Evolutionary conservation across 2,329 filamentous ascomycete genomes (phyloP), one percentile per base, ranked within the genome.

Genomic region (Fusarium concolor): DNA sequence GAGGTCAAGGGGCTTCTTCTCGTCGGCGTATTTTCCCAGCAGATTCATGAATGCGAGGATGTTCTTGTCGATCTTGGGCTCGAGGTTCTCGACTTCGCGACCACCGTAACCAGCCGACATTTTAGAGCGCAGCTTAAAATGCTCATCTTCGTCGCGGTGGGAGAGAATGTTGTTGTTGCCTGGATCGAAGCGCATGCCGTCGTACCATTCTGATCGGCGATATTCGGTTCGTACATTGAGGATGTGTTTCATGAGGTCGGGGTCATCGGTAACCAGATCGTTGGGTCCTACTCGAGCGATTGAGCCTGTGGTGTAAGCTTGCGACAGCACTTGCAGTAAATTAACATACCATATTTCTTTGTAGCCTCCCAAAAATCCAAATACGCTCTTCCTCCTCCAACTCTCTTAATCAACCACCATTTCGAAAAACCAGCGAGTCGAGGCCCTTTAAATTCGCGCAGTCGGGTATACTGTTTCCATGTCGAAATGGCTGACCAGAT

Each of bases 81-180:
- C 85, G 1, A 87, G 72, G 8, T 76, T 75, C 5, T 81, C 78
- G n/a, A 86, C 84, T 37, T 87, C 86, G 62, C 85, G 84, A 9
- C 84, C 85, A 5, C 83, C 80, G 66, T 86, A 86, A 66, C 84
- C 86, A 4, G 82, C 76, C 7, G 83, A 80, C 79, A 87, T 83
- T 66, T 85, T 84, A 15, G 81, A 79, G 15, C 81, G 78, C 33
- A 84, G 71, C 71, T 75, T 72, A 84, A 69, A 68, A 45, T 73
- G 85, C 45, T 77, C 75, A 15, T 79, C 79, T 41, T 84, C 82
- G 52, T 87, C 79, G 37, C 81, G 79, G 53, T 81, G 78, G 1
- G 83, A 85, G 54, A 87, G 80, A 7, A 88, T 78, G 52, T 84
- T 86, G 62, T 87, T 81, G 39, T 79, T 78, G 31, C 83, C 79